These are phyloP conservation scores for Olyra latifolia DNA, from an alignment of 176 grass and related monocot genomes.

Conservation along the genomic window DNA sequence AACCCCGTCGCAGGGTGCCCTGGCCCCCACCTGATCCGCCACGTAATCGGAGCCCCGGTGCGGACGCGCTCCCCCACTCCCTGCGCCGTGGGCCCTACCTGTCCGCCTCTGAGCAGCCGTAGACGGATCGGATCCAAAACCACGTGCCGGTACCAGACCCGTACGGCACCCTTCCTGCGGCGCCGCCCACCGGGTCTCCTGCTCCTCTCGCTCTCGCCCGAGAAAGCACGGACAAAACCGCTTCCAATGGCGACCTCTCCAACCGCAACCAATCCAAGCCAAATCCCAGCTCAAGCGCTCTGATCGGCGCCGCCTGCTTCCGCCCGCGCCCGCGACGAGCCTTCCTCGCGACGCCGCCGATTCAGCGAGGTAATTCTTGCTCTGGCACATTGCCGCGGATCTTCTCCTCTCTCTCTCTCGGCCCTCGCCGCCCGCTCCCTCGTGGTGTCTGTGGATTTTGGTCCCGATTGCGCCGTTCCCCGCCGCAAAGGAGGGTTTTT, in stretches of 20 bases:
- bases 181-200: neutral
- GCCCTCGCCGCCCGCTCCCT: neutral
- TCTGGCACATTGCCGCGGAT: neutral
- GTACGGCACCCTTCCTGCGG: neutral
- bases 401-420: neutral
- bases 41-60: too few relatives aligned
- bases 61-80: too few relatives aligned
- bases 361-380: slow-evolving; percentile 10
- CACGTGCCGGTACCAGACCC: neutral
- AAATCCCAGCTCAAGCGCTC: neutral
- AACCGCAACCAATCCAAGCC: neutral
- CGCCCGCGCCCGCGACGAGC: too few relatives aligned
- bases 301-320: neutral
- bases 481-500: neutral
- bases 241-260: neutral
- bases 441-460: slow-evolving; percentile 24
- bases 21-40: slow-evolving; percentile 3
- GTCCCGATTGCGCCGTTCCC: neutral
- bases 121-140: neutral
- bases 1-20: too few relatives aligned
- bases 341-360: neutral
- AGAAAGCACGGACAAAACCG: too few relatives aligned
- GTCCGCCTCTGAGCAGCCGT: neutral
- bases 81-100: neutral
- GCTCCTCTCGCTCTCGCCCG: too few relatives aligned